Evolutionary conservation across 805 yeast genomes (phyloP).

Genomic region (Jamesozyma jinghongensis): DNA sequence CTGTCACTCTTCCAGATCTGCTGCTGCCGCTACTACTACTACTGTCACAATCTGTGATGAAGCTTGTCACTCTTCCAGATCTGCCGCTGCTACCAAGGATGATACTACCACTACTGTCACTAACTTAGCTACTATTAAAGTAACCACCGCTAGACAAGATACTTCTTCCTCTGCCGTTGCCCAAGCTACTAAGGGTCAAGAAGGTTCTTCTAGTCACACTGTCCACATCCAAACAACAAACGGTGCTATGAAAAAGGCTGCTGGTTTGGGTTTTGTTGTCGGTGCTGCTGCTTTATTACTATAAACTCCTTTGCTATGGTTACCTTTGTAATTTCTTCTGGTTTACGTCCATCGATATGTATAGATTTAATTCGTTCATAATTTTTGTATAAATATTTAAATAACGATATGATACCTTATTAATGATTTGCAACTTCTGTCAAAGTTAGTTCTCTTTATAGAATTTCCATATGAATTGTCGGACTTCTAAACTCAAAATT

Average conservation of each 20-base stretch:
- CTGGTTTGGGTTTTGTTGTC: slow-evolving; percentile 8
- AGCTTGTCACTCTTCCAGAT: background rate
- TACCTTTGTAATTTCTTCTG: background rate
- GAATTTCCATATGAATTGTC: too few relatives aligned
- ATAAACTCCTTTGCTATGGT: background rate
- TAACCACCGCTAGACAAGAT: background rate
- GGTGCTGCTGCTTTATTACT: slow-evolving; percentile 10
- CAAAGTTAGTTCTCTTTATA: too few relatives aligned
- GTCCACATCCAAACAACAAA: slow-evolving; percentile 9
- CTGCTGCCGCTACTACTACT: slow-evolving; percentile 2
- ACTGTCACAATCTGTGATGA: background rate
- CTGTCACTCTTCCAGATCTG: slow-evolving; percentile 7
- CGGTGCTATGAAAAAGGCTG: slow-evolving; percentile 7
- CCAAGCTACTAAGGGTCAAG: slow-evolving; percentile 2
- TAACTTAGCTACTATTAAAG: slow-evolving; percentile 1
- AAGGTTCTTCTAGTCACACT: slow-evolving; percentile 2
- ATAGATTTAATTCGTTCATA: too few relatives aligned
- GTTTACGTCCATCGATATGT: background rate
- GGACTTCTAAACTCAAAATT: too few relatives aligned
- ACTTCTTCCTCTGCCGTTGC: slow-evolving; percentile 1
- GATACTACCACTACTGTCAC: slow-evolving; percentile 1
- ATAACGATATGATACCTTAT: too few relatives aligned
- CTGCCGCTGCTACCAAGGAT: background rate
- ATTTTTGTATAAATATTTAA: too few relatives aligned
- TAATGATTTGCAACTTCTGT: too few relatives aligned